A percentile compares a stretch with the other conserved stretches of the same genome.
Conservation (phyloP, 768 basidiomycete species). For the Boletus fagicola region DNA sequence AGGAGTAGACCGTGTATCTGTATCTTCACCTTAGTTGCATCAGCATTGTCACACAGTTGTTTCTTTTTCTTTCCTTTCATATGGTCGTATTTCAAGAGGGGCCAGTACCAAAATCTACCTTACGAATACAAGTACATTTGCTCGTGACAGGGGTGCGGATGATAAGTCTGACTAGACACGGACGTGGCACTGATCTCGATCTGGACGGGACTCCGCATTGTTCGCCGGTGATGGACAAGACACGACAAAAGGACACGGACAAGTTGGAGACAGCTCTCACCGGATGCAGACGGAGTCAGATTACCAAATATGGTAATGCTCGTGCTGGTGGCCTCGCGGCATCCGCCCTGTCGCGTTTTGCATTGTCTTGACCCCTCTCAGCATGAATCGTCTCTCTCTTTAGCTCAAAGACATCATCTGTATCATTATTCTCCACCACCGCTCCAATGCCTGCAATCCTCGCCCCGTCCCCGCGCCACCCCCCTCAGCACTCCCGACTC, state of each 20-base stretch:
- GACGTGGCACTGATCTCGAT: background rate
- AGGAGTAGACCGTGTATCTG: conserved; percentile 21
- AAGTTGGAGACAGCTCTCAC: too few species aligned
- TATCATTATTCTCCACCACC: conserved; percentile 30
- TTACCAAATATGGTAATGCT: conserved; percentile 25
- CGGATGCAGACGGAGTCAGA: conserved; percentile 17
- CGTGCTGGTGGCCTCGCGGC: conserved; percentile 23
- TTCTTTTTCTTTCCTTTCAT: conserved; percentile 20
- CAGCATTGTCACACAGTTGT: conserved; percentile 22
- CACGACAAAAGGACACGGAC: background rate
- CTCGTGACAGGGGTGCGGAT: background rate
- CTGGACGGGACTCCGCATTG: conserved; percentile 24
- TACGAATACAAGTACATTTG: conserved; percentile 12
- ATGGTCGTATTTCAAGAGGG: conserved; percentile 14
- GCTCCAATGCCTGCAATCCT: conserved; percentile 42
- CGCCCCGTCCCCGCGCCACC: conserved; percentile 39
- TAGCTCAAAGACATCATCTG: conserved; percentile 25
- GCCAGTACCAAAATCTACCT: conserved; percentile 12
- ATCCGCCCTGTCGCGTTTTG: conserved; percentile 14
- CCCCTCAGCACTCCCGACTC: conserved; percentile 19
- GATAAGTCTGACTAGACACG: background rate
- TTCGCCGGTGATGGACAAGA: conserved; percentile 8
- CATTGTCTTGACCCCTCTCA: conserved; percentile 29
- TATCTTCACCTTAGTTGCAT: conserved; percentile 27
- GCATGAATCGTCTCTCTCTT: conserved; percentile 27